A percentile compares a stretch with the other conserved stretches of the same genome.
Conservation (phyloP, 2,329 filamentous ascomycete species). For the Cyanodermella asteris region DNA sequence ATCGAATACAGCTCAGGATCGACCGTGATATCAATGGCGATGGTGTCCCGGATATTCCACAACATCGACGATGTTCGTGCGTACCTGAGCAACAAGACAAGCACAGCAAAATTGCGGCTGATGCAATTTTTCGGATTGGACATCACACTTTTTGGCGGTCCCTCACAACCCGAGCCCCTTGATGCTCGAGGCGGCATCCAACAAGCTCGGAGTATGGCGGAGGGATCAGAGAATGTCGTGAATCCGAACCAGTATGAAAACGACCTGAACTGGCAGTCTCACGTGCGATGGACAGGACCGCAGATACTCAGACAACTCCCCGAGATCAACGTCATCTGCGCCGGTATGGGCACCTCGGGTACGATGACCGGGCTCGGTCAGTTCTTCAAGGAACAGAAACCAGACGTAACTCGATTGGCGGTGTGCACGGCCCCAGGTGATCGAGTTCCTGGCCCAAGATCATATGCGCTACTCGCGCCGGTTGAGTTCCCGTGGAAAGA, state of each 20-base stretch:
- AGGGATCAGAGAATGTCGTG: slow-evolving; percentile 20
- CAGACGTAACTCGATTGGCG: slow-evolving; percentile 13
- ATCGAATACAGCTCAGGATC: slow-evolving; percentile 41
- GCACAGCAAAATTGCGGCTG: slow-evolving; percentile 28
- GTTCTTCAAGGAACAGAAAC: slow-evolving; percentile 27
- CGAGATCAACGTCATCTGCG: slow-evolving; percentile 32
- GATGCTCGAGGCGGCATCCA: slow-evolving; percentile 33
- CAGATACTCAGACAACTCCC: slow-evolving; percentile 35
- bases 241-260: slow-evolving; percentile 39
- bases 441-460: slow-evolving; percentile 36
- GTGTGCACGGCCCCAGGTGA: slow-evolving; percentile 36
- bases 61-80: slow-evolving; percentile 30
- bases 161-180: slow-evolving; percentile 32
- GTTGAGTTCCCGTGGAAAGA: slow-evolving; percentile 36
- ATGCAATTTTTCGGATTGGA: slow-evolving; percentile 39
- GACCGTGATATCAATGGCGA: slow-evolving; percentile 37
- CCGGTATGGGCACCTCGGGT: slow-evolving; percentile 35
- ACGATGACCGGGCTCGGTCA: slow-evolving; percentile 28
- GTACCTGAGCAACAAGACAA: slow-evolving; percentile 38
- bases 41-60: slow-evolving; percentile 30
- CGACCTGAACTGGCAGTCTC: slow-evolving; percentile 31
- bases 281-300: slow-evolving; percentile 36
- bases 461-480: slow-evolving; percentile 25
- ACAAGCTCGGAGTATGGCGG: slow-evolving; percentile 21
- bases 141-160: slow-evolving; percentile 35